These are phyloP conservation scores for Phytophthora sojae DNA, from an alignment of 352 stramenopile genomes.

Conservation along the genomic window DNA sequence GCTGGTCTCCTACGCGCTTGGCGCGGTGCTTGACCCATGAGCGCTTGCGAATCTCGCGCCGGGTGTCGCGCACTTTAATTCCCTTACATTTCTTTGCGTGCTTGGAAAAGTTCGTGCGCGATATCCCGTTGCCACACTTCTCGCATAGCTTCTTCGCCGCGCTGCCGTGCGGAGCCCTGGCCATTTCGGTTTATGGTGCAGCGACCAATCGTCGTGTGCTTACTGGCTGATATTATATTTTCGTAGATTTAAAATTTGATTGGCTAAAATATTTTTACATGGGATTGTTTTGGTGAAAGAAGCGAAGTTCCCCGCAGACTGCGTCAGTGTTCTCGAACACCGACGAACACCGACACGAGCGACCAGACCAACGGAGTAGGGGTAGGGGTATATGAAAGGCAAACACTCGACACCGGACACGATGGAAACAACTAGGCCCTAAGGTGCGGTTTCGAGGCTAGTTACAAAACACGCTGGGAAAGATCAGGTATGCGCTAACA, in stretches of 20 bases:
- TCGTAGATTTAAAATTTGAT: background rate
- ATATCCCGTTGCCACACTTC: background rate
- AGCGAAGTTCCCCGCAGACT: background rate
- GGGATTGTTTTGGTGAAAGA: slow-evolving; percentile 13
- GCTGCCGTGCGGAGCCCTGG: slow-evolving; percentile 4
- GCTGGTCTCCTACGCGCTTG: too few relatives aligned
- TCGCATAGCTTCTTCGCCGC: background rate
- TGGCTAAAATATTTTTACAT: slow-evolving; percentile 9
- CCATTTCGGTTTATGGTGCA: background rate
- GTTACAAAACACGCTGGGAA: too few relatives aligned
- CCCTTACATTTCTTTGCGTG: slow-evolving; percentile 8
- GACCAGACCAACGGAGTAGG: too few relatives aligned
- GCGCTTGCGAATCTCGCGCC: background rate
- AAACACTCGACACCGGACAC: too few relatives aligned
- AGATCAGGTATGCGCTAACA: too few relatives aligned
- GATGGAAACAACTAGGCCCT: too few relatives aligned
- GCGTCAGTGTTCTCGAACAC: too few relatives aligned
- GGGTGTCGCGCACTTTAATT: background rate
- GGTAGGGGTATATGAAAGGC: too few relatives aligned
- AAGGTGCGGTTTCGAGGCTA: too few relatives aligned
- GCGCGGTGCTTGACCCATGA: too few relatives aligned
- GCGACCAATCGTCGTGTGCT: background rate
- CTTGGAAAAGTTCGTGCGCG: slow-evolving; percentile 2
- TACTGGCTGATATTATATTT: background rate
- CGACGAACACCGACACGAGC: too few relatives aligned